Evolutionary conservation across 225 moss, liverwort and hornwort species (phyloP).

Genomic region (Antitrichia curtipendula): DNA sequence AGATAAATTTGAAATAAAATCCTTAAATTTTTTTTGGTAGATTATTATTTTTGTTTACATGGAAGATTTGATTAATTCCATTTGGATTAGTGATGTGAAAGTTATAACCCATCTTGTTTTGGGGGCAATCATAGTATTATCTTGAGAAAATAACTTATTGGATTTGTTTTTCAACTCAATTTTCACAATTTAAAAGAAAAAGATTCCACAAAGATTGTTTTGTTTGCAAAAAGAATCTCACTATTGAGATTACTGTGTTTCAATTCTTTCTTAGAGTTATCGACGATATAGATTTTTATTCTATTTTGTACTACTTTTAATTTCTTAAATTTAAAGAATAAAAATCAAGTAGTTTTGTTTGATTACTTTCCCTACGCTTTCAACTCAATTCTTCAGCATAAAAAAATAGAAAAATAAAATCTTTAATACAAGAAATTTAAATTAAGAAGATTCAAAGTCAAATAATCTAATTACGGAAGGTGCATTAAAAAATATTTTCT

Average conservation of each 20-base stretch:
- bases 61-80: background rate
- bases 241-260: rapidly evolving
- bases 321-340: background rate
- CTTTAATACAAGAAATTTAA: background rate
- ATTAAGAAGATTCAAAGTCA: background rate
- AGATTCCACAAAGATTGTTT: rapidly evolving
- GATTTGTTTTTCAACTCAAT: no score
- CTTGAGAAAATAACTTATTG: no score
- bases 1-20: background rate
- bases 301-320: background rate
- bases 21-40: rapidly evolving
- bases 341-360: background rate
- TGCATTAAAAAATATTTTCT: background rate
- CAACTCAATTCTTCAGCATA: background rate
- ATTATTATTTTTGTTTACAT: background rate
- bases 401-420: background rate
- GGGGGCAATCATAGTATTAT: no score
- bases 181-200: no score
- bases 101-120: no score
- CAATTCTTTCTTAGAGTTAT: background rate
- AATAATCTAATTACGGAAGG: rapidly evolving
- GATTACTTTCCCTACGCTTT: background rate
- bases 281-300: background rate
- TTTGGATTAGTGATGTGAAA: background rate
- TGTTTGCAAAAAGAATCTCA: background rate